Evolutionary conservation across 2,329 filamentous ascomycete species (phyloP), one percentile per base, ranked within the genome.

Genomic region (Aspergillus versicolor): DNA sequence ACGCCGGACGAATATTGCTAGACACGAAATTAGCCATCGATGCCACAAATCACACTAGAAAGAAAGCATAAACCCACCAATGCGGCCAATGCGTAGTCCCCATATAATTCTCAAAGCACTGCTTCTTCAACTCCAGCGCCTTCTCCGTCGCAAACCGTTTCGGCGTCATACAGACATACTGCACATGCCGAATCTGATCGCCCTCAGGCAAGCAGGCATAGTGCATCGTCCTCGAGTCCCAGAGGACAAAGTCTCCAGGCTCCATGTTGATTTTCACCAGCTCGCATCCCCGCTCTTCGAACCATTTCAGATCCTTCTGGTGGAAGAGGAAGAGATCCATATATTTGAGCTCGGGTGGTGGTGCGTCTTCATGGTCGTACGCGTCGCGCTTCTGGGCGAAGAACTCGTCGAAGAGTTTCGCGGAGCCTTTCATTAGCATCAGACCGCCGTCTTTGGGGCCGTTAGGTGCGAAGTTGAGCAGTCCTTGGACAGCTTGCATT

Each of bases 381-480:
- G 40, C 42, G 21, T 54, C 51, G 8, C 51, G 24, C 49, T 27
- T 52, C 27, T 21, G 38, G 4, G n/a, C 65, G 63, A 80, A 81
- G 70, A 79, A 81, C 59, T 79, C 68, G 44, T 80, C 72, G 45
- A 72, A 75, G 1, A 80, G 67, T 43, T 74, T 75, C 8, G 70
- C 61, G 5, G 73, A 75, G 4, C 78, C 78, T 30, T 75, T 74
- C 70, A 80, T 75, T 5, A 80, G 61, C 37, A 81, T 71, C 8
- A 82, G 61, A 2, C 78, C 79, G 15, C 79, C 79, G 53, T 82
- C 79, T 2, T 79, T 69, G 2, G 72, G 72, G 1, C 79, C 79
- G 41, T 77, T 77, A 1, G 76, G 78, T 7, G 73, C 69, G 11
- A 73, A 74, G 63, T 80, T 81, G 2, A 80, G 59, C 4, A 81